Evolutionary conservation across 805 yeast species (phyloP).

Genomic region (Scheffersomyces spartinae): DNA sequence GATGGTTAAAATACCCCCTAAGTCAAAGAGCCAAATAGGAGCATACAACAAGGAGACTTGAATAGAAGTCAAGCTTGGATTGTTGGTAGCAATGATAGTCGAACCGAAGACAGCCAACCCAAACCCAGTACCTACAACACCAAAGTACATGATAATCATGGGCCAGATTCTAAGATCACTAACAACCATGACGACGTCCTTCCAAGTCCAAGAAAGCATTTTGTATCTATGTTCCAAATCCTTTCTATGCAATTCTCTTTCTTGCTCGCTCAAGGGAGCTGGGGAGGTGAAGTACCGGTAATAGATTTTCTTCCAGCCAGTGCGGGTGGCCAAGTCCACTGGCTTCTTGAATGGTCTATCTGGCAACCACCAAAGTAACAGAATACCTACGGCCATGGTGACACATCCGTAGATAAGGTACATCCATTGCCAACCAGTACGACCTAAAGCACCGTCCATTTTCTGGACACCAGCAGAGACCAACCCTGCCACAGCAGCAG

Average conservation of each 20-base stretch:
- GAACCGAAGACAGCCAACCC: slow-evolving; percentile 83
- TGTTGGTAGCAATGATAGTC: slow-evolving; percentile 54
- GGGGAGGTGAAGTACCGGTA: too few species aligned
- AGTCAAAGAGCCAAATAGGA: slow-evolving; percentile 84
- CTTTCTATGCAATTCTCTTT: slow-evolving; percentile 40
- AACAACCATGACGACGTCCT: slow-evolving; percentile 43
- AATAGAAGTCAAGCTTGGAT: slow-evolving; percentile 53
- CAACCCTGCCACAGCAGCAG: slow-evolving; percentile 82
- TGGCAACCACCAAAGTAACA: slow-evolving; percentile 76
- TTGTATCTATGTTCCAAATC: slow-evolving; percentile 49
- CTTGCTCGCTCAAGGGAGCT: slow-evolving; percentile 42
- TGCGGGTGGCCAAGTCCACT: too few species aligned
- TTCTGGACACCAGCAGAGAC: slow-evolving; percentile 83
- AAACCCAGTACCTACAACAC: slow-evolving; percentile 85
- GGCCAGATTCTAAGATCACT: slow-evolving; percentile 70
- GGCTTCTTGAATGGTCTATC: slow-evolving; percentile 59
- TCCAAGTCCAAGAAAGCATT: slow-evolving; percentile 42
- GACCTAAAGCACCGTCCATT: slow-evolving; percentile 61
- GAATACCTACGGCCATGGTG: slow-evolving; percentile 52
- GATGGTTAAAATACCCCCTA: slow-evolving; percentile 58
- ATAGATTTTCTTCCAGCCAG: too few species aligned
- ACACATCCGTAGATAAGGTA: slow-evolving; percentile 66
- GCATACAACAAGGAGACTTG: slow-evolving; percentile 68
- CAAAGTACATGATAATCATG: slow-evolving; percentile 76
- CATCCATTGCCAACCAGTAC: slow-evolving; percentile 82